Conservation (phyloP, 139 green algal genomes). For the Chlorella vulgaris region DNA sequence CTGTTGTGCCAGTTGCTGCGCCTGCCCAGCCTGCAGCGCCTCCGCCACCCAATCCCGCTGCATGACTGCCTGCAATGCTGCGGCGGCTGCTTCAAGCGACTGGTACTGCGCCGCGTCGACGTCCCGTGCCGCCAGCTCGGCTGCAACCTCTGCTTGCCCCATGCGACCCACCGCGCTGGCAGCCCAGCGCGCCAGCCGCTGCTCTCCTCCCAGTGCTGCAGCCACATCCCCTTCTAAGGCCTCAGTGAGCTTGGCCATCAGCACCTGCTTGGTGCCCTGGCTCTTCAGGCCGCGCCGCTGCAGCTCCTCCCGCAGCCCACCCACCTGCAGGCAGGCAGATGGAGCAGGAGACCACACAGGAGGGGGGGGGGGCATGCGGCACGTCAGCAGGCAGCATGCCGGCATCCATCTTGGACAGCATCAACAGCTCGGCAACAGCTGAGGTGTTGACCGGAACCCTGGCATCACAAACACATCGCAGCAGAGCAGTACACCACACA, state of each 20-base stretch:
- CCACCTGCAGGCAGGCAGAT: conserved; percentile 10
- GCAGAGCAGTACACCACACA: too few species aligned
- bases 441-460: too few species aligned
- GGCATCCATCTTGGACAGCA: neutral
- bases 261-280: conserved; percentile 39
- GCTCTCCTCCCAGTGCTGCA: conserved; percentile 22
- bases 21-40: conserved; percentile 3
- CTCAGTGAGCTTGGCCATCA: conserved; percentile 30
- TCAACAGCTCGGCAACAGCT: neutral
- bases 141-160: conserved; percentile 8
- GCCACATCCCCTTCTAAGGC: conserved; percentile 28
- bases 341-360: neutral
- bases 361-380: neutral
- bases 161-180: conserved; percentile 31
- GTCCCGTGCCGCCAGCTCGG: conserved; percentile 17
- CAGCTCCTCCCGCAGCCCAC: conserved; percentile 21
- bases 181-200: conserved; percentile 32
- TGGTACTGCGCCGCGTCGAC: neutral
- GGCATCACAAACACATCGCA: neutral
- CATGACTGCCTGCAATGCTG: conserved; percentile 22
- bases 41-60: conserved; percentile 16
- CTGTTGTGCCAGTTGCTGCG: neutral
- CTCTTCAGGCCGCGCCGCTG: conserved; percentile 2
- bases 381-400: neutral
- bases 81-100: neutral